Base-by-base conservation (phyloP, 768 basidiomycete species). In the Hortiboletus flavorubellus region DNA sequence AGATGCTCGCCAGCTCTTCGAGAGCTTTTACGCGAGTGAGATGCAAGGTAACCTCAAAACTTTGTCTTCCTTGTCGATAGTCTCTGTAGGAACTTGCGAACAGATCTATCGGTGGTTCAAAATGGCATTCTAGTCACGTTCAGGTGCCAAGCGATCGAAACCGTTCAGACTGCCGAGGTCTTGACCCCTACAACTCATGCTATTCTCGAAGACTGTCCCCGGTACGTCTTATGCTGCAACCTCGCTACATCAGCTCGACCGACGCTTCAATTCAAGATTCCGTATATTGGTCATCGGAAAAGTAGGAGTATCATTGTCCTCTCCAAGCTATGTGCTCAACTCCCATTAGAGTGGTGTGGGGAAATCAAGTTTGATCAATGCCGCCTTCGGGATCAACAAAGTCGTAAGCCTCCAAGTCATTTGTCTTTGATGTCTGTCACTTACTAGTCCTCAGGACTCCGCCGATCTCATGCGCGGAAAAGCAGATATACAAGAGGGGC, bases 201-300 rank as follows among this genome's bases (percentile, higher is more conserved):
- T 26, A 26, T 26, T 5, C 26, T 26, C 26, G 26, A 26, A 26
- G 26, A 26, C 5, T 26, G 26, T 26, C 26, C 26, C 26, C 26
- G 26, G 26, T 26, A 26, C 26, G 26, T 26, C 5, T 5, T 2
- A 26, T 26, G 26, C 26, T 26, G 26, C 5, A 26, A 26, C 5
- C 26, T 26, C 5, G 26, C 26, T 5, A 26, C 26, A 26, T 26
- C 26, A 26, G 26, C 35, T 18, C 23, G 7, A 29, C 26, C 26
- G 5, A 26, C 26, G 26, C 26, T 26, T 26, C 26, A 26, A 26
- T 26, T 26, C 26, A 26, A 26, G 52, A 7, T 53, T 53, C 45
- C 52, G 45, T 23, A 53, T 53, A 38, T 34, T 53, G 21, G 52
- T 46, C 8, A 53, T 53, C 10, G 52, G 52, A 4, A 53, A 46